Conservation (phyloP, 352 stramenopile species). For the Globisporangium rhizosaccharum region DNA sequence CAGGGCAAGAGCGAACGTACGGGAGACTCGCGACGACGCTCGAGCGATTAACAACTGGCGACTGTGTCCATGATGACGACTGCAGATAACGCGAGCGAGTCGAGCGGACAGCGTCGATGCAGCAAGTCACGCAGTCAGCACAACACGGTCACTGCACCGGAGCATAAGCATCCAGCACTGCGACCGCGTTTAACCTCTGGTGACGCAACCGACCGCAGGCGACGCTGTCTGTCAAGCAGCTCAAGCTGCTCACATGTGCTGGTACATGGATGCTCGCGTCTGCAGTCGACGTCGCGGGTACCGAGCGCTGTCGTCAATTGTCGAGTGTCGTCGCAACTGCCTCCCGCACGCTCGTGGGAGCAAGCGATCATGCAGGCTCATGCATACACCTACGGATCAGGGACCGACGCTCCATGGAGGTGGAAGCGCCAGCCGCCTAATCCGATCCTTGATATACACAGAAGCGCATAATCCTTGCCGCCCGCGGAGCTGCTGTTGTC, state of each 20-base stretch:
- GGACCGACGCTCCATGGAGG: slow-evolving; percentile 1
- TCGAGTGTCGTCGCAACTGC: not conserved
- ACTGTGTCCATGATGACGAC: too few relatives aligned
- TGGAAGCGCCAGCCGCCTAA: slow-evolving; percentile 21
- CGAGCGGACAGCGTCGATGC: too few relatives aligned
- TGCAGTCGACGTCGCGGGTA: not conserved
- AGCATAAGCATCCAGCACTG: too few relatives aligned
- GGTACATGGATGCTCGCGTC: too few relatives aligned
- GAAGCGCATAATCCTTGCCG: slow-evolving; percentile 37
- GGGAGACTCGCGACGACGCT: not conserved
- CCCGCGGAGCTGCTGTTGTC: slow-evolving; percentile 15
- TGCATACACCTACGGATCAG: slow-evolving; percentile 87
- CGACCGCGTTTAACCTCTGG: too few relatives aligned
- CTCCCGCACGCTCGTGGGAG: slow-evolving; percentile 11
- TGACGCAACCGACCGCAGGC: too few relatives aligned
- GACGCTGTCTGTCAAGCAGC: too few relatives aligned
- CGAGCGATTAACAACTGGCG: not conserved
- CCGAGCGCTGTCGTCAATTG: too few relatives aligned
- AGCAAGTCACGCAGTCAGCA: too few relatives aligned
- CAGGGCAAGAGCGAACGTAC: not conserved
- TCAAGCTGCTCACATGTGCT: too few relatives aligned
- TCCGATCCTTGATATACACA: slow-evolving; percentile 88
- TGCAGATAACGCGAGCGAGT: too few relatives aligned
- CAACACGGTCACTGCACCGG: too few relatives aligned
- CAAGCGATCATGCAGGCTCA: slow-evolving; percentile 44